Conservation (phyloP, 1,139 yeast species). For the Barnettozyma hawaiiensis region DNA sequence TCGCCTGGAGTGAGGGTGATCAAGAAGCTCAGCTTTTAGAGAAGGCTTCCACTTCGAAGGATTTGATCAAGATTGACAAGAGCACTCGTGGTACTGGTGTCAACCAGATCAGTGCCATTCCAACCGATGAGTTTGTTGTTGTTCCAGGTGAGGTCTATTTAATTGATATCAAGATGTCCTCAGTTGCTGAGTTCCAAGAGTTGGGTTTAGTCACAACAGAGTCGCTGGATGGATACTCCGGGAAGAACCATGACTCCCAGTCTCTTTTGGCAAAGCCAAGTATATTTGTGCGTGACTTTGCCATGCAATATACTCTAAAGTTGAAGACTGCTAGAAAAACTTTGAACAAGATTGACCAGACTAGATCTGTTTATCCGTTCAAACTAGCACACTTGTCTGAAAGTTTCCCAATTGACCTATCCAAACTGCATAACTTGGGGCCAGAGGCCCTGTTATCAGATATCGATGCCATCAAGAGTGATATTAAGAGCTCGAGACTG, state of each 20-base stretch:
- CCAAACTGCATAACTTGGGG: constrained; percentile 29
- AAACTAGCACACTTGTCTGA: constrained; percentile 64
- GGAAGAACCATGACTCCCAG: constrained; percentile 48
- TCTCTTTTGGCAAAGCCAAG: constrained; percentile 61
- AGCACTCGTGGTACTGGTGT: constrained; percentile 32
- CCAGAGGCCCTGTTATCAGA: constrained; percentile 30
- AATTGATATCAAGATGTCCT: constrained; percentile 77
- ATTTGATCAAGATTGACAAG: constrained; percentile 34
- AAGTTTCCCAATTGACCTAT: constrained; percentile 49
- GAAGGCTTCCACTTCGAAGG: constrained; percentile 34
- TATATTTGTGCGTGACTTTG: constrained; percentile 78
- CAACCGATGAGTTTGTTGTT: constrained; percentile 72
- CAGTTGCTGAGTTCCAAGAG: constrained; percentile 48
- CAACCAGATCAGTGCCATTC: constrained; percentile 45
- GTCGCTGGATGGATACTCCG: constrained; percentile 56
- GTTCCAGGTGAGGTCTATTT: constrained; percentile 81
- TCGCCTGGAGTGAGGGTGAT: constrained; percentile 81
- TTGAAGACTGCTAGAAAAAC: constrained; percentile 70
- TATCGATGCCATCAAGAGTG: constrained; percentile 42
- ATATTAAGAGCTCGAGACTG: constrained; percentile 55
- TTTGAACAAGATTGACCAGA: constrained; percentile 62
- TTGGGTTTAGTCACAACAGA: constrained; percentile 65
- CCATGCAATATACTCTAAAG: constrained; percentile 70
- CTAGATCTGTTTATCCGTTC: constrained; percentile 85
- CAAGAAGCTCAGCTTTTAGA: constrained; percentile 60